Evolutionary conservation across 2,329 filamentous ascomycete genomes (phyloP).

Genomic region (Xylaria multiplex): DNA sequence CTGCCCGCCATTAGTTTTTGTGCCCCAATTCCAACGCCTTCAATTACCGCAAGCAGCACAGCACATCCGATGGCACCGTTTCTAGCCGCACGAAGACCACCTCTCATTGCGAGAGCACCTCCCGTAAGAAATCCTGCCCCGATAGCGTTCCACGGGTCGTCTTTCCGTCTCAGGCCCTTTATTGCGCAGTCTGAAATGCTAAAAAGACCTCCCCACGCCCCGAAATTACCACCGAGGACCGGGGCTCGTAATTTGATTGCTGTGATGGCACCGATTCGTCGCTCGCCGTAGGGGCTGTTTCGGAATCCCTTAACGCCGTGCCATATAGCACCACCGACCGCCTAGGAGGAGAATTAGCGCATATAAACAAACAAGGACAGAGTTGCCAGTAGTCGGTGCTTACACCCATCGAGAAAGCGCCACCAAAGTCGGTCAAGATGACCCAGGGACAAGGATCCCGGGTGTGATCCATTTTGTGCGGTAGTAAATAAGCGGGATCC

Average conservation of each 20-base stretch:
- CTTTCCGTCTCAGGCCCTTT: constrained; percentile 94
- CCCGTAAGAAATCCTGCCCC: constrained; percentile 92
- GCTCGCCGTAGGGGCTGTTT: constrained; percentile 90
- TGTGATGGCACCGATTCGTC: constrained; percentile 93
- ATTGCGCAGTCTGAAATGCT: constrained; percentile 96
- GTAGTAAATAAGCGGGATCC: no score
- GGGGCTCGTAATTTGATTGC: constrained; percentile 98
- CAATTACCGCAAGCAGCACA: constrained; percentile 92
- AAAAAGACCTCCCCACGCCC: constrained; percentile 96
- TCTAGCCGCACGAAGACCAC: constrained; percentile 88
- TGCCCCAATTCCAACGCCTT: constrained; percentile 96
- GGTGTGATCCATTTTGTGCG: constrained; percentile 82
- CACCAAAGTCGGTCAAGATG: constrained; percentile 95
- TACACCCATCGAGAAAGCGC: constrained; percentile 92
- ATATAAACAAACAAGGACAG: no score
- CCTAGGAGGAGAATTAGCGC: constrained; percentile 28
- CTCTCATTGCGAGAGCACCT: constrained; percentile 89
- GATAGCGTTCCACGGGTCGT: constrained; percentile 98
- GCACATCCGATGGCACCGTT: constrained; percentile 98
- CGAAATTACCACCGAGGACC: constrained; percentile 96
- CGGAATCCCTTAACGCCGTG: constrained; percentile 78
- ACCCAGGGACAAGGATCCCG: constrained; percentile 98
- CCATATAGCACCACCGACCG: constrained; percentile 49
- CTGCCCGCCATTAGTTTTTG: constrained; percentile 92
- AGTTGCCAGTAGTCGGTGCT: no score